Conservation (phyloP, 495 filamentous ascomycete genomes). For the Podospora tetraspora region DNA sequence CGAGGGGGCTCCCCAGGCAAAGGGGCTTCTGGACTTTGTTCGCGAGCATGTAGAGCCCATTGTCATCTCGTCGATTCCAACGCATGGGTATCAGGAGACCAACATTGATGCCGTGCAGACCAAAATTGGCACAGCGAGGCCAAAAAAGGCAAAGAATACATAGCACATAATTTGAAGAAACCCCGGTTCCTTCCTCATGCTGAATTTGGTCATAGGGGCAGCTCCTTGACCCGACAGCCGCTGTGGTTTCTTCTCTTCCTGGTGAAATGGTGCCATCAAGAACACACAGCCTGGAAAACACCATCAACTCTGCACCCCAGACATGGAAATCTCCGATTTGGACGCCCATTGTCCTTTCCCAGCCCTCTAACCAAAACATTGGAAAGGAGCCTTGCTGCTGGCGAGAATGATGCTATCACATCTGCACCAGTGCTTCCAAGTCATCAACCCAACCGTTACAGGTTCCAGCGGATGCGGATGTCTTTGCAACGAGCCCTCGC, state of each 20-base stretch:
- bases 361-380: background rate
- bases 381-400: background rate
- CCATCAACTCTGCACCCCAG: background rate
- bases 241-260: no score
- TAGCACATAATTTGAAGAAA: background rate
- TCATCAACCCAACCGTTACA: background rate
- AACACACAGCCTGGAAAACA: background rate
- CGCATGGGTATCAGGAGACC: constrained; percentile 23
- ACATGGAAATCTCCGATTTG: background rate
- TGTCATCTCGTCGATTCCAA: constrained; percentile 27
- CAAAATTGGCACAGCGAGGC: constrained; percentile 36
- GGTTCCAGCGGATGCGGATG: background rate
- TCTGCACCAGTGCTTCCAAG: background rate
- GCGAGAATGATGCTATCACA: background rate
- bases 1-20: constrained; percentile 42
- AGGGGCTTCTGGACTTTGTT: constrained; percentile 47
- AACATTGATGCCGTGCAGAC: constrained; percentile 36
- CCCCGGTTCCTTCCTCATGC: background rate
- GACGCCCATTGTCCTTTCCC: background rate
- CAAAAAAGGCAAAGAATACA: constrained; percentile 12
- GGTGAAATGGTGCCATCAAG: background rate
- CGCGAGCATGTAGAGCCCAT: constrained; percentile 40
- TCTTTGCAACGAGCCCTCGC: background rate
- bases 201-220: background rate
- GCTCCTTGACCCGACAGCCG: background rate